Conservation (phyloP, 179 eudicot species). For the Spergularia azorica region DNA sequence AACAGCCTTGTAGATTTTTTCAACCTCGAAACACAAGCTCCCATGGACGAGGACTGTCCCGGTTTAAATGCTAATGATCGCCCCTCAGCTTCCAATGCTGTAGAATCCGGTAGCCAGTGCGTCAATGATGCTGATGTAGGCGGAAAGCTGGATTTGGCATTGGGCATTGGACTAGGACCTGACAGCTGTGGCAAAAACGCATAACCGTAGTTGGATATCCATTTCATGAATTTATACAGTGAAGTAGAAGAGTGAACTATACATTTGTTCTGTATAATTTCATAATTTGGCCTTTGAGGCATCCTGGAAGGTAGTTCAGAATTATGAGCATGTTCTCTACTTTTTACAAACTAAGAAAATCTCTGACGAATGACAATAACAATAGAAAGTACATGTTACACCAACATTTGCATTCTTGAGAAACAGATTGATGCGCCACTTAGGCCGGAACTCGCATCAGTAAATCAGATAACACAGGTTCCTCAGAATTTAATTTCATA, state of each 20-base stretch:
- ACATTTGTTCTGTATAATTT: not conserved
- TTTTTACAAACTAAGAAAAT: no score
- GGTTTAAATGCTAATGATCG: not conserved
- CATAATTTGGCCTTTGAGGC: no score
- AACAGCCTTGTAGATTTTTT: not conserved
- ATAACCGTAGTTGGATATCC: not conserved
- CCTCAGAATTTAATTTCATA: no score
- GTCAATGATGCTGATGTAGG: not conserved
- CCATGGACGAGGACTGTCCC: not conserved
- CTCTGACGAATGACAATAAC: no score
- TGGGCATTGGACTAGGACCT: conserved; percentile 11
- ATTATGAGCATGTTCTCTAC: no score
- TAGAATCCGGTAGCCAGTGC: not conserved
- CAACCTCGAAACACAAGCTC: conserved; percentile 3
- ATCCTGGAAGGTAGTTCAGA: no score
- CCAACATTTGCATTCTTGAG: no score
- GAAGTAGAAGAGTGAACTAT: not conserved
- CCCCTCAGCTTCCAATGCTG: not conserved
- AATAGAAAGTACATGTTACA: no score
- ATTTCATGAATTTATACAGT: not conserved
- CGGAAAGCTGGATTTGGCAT: conserved; percentile 2
- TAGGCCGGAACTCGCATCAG: no score
- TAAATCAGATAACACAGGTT: no score
- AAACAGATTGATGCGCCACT: no score
- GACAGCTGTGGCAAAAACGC: not conserved